Evolutionary conservation across 495 filamentous ascomycete species (phyloP), one percentile per base, ranked within the genome.

Genomic region (Haplographium delicatum): DNA sequence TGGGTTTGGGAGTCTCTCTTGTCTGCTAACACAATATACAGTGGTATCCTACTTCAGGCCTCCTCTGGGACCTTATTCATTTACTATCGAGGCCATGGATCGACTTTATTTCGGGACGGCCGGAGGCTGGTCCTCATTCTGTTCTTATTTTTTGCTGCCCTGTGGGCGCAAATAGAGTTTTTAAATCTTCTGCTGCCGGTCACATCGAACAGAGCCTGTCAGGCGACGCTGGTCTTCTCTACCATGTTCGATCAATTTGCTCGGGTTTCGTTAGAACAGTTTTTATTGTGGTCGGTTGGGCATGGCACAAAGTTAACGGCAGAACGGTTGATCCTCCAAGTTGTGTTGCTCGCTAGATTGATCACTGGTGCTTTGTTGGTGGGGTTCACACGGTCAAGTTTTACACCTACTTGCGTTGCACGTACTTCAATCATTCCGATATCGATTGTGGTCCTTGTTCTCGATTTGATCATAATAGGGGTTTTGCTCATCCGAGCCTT

Each of bases 91-190:
- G 72, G 72, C 48, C 66, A 74, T 70, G 74, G 70, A 48, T 62
- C 67, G 31, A 51, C 69, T 20, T 62, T 75, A 42, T 72, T 76
- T 58, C 63, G 70, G 68, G 75, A 80, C 71, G 71, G 75, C 72
- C 71, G 68, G 76, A 80, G 76, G 76, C 76, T 80, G 76, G 76
- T 73, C 75, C 76, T 80, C 76, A 59, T 73, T 57, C 53, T 68
- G 42, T 80, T 80, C 59, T 66, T 78, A 50, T 42, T 68, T 8
- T 71, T 69, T 50, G 64, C 69, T 24, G 70, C 71, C 42, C 65
- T 73, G 63, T 80, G 76, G 76, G 74, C 72, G 35, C 60, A 70
- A 18, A 53, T 69, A 58, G 70, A 71, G 47, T 79, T 80, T 48
- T 58, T 73, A 42, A 58, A 70, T 1, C 64, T 73, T 19, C 57